phyloP scores from a whole-genome alignment of 495 filamentous ascomycete species.

The Talaromyces trachyspermus region DNA sequence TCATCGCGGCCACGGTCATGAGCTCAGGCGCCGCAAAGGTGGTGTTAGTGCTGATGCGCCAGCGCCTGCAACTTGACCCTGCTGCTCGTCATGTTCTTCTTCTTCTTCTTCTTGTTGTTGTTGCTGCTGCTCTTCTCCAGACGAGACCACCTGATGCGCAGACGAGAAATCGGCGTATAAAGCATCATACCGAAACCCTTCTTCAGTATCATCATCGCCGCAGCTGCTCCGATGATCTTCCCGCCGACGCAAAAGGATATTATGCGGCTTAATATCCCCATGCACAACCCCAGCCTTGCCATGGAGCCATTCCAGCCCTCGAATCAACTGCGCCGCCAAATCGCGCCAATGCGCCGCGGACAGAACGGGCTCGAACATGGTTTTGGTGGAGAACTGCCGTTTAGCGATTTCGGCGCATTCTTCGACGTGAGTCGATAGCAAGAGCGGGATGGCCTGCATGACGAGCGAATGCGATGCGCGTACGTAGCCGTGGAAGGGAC shows the following conservation, averaged over 20 bases:
- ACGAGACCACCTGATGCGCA: constrained; percentile 28
- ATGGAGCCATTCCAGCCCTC: constrained; percentile 47
- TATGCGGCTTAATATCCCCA: constrained; percentile 52
- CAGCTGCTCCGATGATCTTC: too few species aligned
- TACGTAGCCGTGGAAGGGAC: constrained; percentile 52
- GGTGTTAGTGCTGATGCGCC: constrained; percentile 44
- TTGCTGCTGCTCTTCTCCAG: constrained; percentile 2
- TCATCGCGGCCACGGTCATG: constrained; percentile 30
- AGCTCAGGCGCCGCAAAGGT: constrained; percentile 52
- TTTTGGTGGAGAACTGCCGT: constrained; percentile 30
- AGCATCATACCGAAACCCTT: constrained; percentile 31
- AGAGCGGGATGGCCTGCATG: constrained; percentile 43
- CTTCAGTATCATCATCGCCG: too few species aligned
- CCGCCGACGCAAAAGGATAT: constrained; percentile 39
- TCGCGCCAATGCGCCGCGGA: constrained; percentile 32
- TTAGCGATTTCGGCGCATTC: constrained; percentile 24
- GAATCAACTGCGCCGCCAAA: constrained; percentile 42
- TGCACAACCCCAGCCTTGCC: constrained; percentile 37
- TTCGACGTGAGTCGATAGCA: constrained; percentile 44
- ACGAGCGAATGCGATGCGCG: constrained; percentile 40
- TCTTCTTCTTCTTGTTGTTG: not conserved
- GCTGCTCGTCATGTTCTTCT: not conserved
- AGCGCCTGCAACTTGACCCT: constrained; percentile 8
- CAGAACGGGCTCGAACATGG: constrained; percentile 46
- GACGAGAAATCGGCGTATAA: constrained; percentile 56